Evolutionary conservation across 495 filamentous ascomycete genomes (phyloP), one percentile per base, ranked within the genome.

Genomic region (Penicilliopsis zonata): DNA sequence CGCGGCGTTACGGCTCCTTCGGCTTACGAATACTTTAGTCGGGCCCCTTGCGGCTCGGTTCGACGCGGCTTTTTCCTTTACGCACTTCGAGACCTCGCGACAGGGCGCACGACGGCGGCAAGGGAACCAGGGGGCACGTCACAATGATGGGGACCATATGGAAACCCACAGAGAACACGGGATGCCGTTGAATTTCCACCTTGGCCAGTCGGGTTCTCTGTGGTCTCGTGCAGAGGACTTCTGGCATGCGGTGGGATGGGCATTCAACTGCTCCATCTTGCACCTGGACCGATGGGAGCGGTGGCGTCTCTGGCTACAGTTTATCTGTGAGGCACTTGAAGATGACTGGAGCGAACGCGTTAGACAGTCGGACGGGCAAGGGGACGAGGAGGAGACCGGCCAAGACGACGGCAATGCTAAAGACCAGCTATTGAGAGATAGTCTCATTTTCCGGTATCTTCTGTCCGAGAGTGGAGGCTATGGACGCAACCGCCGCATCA

Each of bases 201-300:
- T 87, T 17, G 78, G 73, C 1, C 67, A 71, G 14, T 56, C 65
- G n/a, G 71, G 72, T 7, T 72, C 81, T 2, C 30, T 95, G 4
- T 93, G 82, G 73, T 52, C 58, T 10, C 65, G 72, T 13, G 83
- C 77, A 0, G 74, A 80, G 16, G 83, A 93, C 46, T 88, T 96
- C 40, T 98, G 92, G 84, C 72, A 80, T 24, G 69, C 80, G 0
- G 74, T 88, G 1, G 90, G 90, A 3, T 96, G 90, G 90, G 78
- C 82, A 0, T 93, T 95, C 52, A 87, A 86, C 42, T 98, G 90
- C 56, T 85, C 84, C 10, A 67, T 84, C 2, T 52, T 66, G 25
- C 65, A 87, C 34, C 68, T 67, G 23, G 62, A 59, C 20, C 57
- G 86, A 14, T 98, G 90, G 90, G 70, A 69, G 34, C 66, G 73